phyloP scores from a whole-genome alignment of 305 asterid species.

The Andrographis paniculata region DNA sequence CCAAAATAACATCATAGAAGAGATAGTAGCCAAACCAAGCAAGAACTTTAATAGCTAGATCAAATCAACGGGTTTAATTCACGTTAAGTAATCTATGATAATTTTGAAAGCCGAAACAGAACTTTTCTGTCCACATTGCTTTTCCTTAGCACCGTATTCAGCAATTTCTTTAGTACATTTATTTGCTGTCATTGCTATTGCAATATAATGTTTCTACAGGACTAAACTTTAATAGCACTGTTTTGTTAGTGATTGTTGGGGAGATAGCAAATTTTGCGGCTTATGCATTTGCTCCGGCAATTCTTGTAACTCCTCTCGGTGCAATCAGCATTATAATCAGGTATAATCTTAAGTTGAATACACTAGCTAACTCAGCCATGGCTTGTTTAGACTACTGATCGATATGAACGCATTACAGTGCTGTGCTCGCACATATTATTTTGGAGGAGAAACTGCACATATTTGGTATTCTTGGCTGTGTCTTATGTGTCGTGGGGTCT shows the following conservation, averaged over 20 bases:
- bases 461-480: slow-evolving; percentile 97
- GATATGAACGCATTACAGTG: slow-evolving; percentile 46
- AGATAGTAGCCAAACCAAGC: too few species aligned
- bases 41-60: too few species aligned
- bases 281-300: slow-evolving; percentile 99
- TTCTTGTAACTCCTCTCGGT: slow-evolving; percentile 97
- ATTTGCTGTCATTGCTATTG: neutral
- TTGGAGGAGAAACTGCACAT: slow-evolving; percentile 79
- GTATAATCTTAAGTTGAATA: slow-evolving; percentile 29
- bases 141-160: too few species aligned
- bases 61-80: too few species aligned
- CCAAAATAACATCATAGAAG: too few species aligned
- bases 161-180: too few species aligned
- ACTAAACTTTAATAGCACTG: slow-evolving; percentile 18
- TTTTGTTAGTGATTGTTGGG: slow-evolving; percentile 78
- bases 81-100: too few species aligned
- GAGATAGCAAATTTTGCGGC: slow-evolving; percentile 99
- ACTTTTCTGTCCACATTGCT: too few species aligned
- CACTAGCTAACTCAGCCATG: slow-evolving; percentile 19
- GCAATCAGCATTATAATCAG: slow-evolving; percentile 99
- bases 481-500: slow-evolving; percentile 92
- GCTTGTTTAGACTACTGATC: slow-evolving; percentile 27
- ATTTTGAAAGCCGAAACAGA: too few species aligned
- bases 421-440: slow-evolving; percentile 85
- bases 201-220: neutral